phyloP scores from a whole-genome alignment of 2,329 filamentous ascomycete species.

The Coniella lustricola region DNA sequence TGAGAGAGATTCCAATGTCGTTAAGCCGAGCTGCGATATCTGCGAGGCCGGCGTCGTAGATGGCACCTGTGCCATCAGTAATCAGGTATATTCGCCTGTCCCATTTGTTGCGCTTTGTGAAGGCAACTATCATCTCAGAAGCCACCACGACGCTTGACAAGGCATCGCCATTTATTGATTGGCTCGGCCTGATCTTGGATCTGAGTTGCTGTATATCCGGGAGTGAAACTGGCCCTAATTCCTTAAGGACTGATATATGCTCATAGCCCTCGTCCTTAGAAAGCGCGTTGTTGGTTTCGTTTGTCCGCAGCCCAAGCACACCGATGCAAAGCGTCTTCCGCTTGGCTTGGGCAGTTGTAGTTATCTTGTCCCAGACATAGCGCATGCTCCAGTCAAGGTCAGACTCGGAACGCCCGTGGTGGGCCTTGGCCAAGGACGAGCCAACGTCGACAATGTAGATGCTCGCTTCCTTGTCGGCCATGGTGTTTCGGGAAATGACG shows the following conservation, averaged over 20 bases:
- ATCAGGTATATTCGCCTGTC: slow-evolving; percentile 74
- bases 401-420: slow-evolving; percentile 64
- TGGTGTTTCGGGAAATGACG: slow-evolving; percentile 31
- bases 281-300: slow-evolving; percentile 62
- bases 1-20: slow-evolving; percentile 67
- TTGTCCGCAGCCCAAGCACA: slow-evolving; percentile 78
- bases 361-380: slow-evolving; percentile 93
- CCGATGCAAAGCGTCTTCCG: slow-evolving; percentile 69
- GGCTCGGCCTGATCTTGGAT: slow-evolving; percentile 57
- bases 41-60: slow-evolving; percentile 65
- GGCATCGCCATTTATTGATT: slow-evolving; percentile 67
- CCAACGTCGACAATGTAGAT: slow-evolving; percentile 90
- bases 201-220: slow-evolving; percentile 60
- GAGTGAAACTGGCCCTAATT: slow-evolving; percentile 54
- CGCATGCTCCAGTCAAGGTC: slow-evolving; percentile 85
- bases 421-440: slow-evolving; percentile 69
- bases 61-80: slow-evolving; percentile 68
- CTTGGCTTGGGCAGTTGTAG: slow-evolving; percentile 58
- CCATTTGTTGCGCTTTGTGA: slow-evolving; percentile 64
- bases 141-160: slow-evolving; percentile 83
- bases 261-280: slow-evolving; percentile 65
- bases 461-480: slow-evolving; percentile 90
- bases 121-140: slow-evolving; percentile 73
- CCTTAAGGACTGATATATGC: slow-evolving; percentile 75
- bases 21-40: slow-evolving; percentile 70